Evolutionary conservation across 2,329 filamentous ascomycete genomes (phyloP).

Genomic region (Apiospora hydei): DNA sequence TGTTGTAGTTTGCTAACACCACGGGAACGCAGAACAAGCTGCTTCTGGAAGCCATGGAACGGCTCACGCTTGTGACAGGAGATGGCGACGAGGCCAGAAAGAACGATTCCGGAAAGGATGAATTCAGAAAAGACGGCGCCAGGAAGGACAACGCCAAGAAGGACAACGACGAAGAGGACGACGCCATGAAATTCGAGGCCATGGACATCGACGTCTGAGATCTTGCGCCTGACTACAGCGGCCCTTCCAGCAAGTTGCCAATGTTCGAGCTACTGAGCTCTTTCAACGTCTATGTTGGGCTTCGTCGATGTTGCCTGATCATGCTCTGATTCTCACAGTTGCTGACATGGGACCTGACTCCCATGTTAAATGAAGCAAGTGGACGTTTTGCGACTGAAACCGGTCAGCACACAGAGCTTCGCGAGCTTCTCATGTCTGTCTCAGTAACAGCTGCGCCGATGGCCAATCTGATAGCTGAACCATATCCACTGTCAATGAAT

Average conservation of each 20-base stretch:
- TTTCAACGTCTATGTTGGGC: not conserved
- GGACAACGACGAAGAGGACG: not conserved
- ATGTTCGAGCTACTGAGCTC: not conserved
- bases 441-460: not conserved
- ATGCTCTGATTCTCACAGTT: not conserved
- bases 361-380: not conserved
- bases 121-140: too few relatives aligned
- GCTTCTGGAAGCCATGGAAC: not conserved
- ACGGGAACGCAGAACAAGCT: not conserved
- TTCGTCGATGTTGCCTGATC: not conserved
- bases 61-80: not conserved
- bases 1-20: not conserved
- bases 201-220: not conserved
- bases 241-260: not conserved
- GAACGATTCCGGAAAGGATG: too few relatives aligned
- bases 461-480: not conserved
- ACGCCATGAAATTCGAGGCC: too few relatives aligned
- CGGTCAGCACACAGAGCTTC: not conserved
- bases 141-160: not conserved
- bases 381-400: not conserved
- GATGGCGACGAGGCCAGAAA: not conserved
- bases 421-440: not conserved
- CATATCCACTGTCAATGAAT: not conserved
- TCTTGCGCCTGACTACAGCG: not conserved
- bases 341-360: not conserved